Percentiles rank a stretch among this genome's conserved stretches.
phyloP scores from a whole-genome alignment of 2,329 filamentous ascomycete genomes.

The Fusarium hainanense region DNA sequence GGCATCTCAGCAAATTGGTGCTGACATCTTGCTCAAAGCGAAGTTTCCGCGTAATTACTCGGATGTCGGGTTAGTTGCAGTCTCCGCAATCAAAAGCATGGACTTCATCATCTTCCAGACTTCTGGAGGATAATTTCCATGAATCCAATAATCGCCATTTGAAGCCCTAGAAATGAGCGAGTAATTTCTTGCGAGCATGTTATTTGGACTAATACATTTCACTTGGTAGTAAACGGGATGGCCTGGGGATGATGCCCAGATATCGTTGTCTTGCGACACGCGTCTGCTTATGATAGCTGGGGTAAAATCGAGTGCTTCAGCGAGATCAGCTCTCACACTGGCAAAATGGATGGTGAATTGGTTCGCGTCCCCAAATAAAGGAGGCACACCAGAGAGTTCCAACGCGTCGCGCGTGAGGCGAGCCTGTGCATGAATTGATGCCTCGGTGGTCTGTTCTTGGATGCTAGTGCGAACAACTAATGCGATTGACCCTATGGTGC shows the following conservation, averaged over 20 bases:
- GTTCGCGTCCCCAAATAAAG: constrained; percentile 11
- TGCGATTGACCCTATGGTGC: neutral
- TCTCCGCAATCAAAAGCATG: neutral
- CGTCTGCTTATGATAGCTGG: neutral
- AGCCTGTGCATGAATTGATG: constrained; percentile 2
- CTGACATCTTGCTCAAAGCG: no score
- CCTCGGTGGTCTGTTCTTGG: constrained; percentile 7
- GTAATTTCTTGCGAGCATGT: constrained; percentile 8
- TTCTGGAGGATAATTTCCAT: constrained; percentile 5
- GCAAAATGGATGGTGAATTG: neutral
- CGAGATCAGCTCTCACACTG: neutral
- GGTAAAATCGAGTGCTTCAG: neutral
- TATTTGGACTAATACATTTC: constrained; percentile 5
- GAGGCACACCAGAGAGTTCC: constrained; percentile 1
- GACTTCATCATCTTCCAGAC: constrained; percentile 23
- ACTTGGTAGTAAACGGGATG: constrained; percentile 19
- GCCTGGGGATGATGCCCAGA: neutral
- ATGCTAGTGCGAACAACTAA: neutral
- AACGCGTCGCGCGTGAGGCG: constrained; percentile 5
- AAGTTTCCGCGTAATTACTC: neutral
- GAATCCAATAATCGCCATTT: constrained; percentile 11
- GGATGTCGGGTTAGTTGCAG: neutral
- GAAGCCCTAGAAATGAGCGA: neutral
- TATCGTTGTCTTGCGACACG: fast-evolving
- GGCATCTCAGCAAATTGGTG: neutral